Base-by-base conservation (phyloP, 1,139 yeast species). In the Geotrichum reessii region DNA sequence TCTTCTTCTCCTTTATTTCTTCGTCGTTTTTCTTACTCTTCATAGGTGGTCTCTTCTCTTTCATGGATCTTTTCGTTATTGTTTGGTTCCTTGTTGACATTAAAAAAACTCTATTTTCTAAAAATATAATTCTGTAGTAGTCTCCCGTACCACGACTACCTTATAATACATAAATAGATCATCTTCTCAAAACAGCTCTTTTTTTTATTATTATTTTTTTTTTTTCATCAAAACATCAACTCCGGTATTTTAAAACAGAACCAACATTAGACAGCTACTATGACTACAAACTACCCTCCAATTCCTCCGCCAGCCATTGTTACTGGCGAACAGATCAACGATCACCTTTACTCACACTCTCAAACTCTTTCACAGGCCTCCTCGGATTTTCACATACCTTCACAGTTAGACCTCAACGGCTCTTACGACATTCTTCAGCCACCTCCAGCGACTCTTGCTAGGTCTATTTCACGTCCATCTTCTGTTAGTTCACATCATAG, bases 381-480 rank as follows among this genome's bases (percentile, higher is more conserved):
- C 3, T 24, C 25, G 2, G 50, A 47, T 8, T 47, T 24, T 24
- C 50, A 12, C 50, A 47, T 17, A 17, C 17, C 28, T 17, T 22
- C 17, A 1, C 40, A 11, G 17, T 2, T 24, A 14, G 31, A 44
- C 24, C 47, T 14, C 11, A 22, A 12, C 21, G 14, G 14, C 50
- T 25, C 50, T 17, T 47, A 25, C 50, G 31, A 25, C 21, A 47
- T 47, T 9, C 46, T 52, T 14, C 55, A 40, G 14, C 55, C 55
- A 12, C 55, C 55, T 21, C 55, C 50, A 6, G 50, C 50, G 11
- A 21, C 47, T 11, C 46, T n/a, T 8, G n/a, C 28, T 21, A 17
- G 12, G n/a, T 37, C 44, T 14, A 21, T 27, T 11, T 19, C 46
- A 9, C 44, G 54, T 4, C 48, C 54, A 7, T 51, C 54, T 17